These are phyloP conservation scores for Cinnamomum micranthum DNA, from an alignment of 164 flowering plant species.

Conservation along the genomic window DNA sequence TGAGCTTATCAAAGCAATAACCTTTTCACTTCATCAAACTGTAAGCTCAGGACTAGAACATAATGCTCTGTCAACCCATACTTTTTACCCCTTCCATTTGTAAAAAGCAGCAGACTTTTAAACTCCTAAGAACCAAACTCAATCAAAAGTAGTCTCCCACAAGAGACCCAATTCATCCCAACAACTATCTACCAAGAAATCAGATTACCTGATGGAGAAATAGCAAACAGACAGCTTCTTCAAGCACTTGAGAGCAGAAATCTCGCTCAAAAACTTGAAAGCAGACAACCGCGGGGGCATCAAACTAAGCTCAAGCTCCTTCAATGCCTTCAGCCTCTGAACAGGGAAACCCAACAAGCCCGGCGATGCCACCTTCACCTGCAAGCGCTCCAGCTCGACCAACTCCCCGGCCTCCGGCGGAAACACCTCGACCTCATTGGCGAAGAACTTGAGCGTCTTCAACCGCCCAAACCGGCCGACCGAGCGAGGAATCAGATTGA, in stretches of 20 bases:
- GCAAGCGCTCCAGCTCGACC: constrained; percentile 60
- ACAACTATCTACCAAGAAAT: neutral
- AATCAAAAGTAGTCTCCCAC: neutral
- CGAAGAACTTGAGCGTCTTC: constrained; percentile 78
- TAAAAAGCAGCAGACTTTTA: too few relatives aligned
- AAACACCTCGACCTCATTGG: constrained; percentile 75
- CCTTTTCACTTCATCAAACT: too few relatives aligned
- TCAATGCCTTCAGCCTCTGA: constrained; percentile 57
- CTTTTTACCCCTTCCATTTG: too few relatives aligned
- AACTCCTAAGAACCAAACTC: too few relatives aligned
- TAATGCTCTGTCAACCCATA: too few relatives aligned
- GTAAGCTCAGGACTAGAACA: too few relatives aligned
- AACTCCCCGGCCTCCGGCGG: constrained; percentile 56
- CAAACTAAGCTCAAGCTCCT: constrained; percentile 75
- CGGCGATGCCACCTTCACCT: constrained; percentile 64
- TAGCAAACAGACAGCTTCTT: constrained; percentile 82
- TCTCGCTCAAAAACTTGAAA: constrained; percentile 55
- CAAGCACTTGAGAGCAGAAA: constrained; percentile 61
- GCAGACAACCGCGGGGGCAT: constrained; percentile 63
- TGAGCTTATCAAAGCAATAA: too few relatives aligned
- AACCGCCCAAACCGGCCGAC: constrained; percentile 39
- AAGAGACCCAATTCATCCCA: constrained; percentile 2
- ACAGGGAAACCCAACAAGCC: constrained; percentile 53
- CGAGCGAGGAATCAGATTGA: constrained; percentile 71
- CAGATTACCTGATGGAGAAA: constrained; percentile 67